Conservation (phyloP, 139 green algal genomes). For the Micractinium conductrix region DNA sequence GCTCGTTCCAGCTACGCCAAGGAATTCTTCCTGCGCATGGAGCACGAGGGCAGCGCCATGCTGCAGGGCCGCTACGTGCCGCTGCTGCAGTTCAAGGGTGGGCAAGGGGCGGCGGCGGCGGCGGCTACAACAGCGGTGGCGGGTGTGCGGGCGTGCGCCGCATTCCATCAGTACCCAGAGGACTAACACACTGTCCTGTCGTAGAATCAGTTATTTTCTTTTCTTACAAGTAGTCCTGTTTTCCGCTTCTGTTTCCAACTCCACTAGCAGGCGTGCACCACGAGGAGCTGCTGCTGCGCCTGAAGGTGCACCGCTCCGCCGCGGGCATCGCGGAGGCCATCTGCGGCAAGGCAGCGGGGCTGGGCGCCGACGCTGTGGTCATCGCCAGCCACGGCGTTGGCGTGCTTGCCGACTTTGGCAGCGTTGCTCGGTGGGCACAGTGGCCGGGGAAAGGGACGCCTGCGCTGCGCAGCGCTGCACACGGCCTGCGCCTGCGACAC, state of each 20-base stretch:
- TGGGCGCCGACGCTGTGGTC: constrained; percentile 41
- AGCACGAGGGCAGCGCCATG: constrained; percentile 41
- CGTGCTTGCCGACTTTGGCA: constrained; percentile 52
- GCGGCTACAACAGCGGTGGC: not conserved
- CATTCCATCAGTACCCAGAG: too few species aligned
- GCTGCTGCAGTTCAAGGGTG: constrained; percentile 33
- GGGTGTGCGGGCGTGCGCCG: not conserved
- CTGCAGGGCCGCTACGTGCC: constrained; percentile 42
- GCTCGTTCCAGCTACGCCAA: not conserved
- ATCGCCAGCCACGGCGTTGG: constrained; percentile 48
- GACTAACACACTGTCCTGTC: too few species aligned
- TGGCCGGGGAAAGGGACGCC: too few species aligned
- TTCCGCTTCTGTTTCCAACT: too few species aligned
- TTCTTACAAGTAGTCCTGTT: too few species aligned
- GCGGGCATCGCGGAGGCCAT: constrained; percentile 47
- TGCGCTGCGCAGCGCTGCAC: too few species aligned
- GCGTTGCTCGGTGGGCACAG: constrained; percentile 39
- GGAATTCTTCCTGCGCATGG: constrained; percentile 39
- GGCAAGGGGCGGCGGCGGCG: not conserved
- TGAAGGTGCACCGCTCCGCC: constrained; percentile 42
- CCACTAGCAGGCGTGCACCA: constrained; percentile 34
- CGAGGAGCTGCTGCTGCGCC: constrained; percentile 34
- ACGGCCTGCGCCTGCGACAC: too few species aligned
- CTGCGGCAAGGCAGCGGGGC: constrained; percentile 12
- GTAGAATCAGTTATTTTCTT: too few species aligned